Conservation (phyloP, 2,329 filamentous ascomycete genomes). For the Fusarium acutatum region DNA sequence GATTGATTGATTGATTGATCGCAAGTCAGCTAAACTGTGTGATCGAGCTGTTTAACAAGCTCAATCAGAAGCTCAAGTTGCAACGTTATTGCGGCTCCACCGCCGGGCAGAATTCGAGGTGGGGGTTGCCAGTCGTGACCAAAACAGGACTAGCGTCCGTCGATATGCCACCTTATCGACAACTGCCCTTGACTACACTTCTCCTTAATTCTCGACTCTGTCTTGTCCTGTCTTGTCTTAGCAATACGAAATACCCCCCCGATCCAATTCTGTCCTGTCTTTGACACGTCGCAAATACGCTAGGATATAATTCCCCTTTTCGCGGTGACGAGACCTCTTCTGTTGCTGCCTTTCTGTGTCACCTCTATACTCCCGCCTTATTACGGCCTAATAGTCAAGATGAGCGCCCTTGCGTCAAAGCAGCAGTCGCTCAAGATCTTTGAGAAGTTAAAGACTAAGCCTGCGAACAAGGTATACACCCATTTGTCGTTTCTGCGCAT, state of each 20-base stretch:
- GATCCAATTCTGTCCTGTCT: slow-evolving; percentile 23
- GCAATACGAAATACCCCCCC: slow-evolving; percentile 10
- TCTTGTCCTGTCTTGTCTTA: slow-evolving; percentile 25
- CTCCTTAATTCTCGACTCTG: slow-evolving; percentile 46
- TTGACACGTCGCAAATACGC: slow-evolving; percentile 28
- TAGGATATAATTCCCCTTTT: not conserved
- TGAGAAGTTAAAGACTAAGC: slow-evolving; percentile 94
- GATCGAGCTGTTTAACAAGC: not conserved
- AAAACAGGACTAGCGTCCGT: slow-evolving; percentile 47
- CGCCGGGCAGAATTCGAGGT: slow-evolving; percentile 49
- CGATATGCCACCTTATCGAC: slow-evolving; percentile 55
- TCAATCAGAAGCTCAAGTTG: slow-evolving; percentile 2
- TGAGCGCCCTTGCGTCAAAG: slow-evolving; percentile 82
- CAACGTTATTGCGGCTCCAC: slow-evolving; percentile 39
- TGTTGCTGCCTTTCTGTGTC: not conserved
- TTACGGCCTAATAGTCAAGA: slow-evolving; percentile 51
- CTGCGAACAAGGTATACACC: slow-evolving; percentile 84
- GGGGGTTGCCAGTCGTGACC: slow-evolving; percentile 39
- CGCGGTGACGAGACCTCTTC: not conserved
- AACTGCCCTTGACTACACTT: slow-evolving; percentile 42
- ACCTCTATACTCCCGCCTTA: slow-evolving; percentile 6
- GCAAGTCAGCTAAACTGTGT: not conserved
- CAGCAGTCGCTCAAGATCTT: slow-evolving; percentile 97
- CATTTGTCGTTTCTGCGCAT: not conserved
- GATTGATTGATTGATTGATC: not conserved